Evolutionary conservation across 2,329 filamentous ascomycete genomes (phyloP).

Genomic region (Triangularia verruculosa): DNA sequence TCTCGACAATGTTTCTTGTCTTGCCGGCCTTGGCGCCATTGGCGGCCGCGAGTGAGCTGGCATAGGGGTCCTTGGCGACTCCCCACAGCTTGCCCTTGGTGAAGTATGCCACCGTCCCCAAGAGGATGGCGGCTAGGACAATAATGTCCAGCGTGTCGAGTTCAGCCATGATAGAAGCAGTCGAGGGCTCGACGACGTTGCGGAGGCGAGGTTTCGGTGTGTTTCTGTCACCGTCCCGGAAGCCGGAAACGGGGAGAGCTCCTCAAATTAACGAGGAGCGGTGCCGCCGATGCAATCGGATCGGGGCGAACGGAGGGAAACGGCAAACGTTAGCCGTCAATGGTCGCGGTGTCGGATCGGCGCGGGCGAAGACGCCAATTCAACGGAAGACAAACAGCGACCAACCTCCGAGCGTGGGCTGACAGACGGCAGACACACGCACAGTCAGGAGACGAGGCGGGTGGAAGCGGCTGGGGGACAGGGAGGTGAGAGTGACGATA

Average conservation of each 20-base stretch:
- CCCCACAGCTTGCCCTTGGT: constrained; percentile 96
- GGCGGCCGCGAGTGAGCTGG: constrained; percentile 66
- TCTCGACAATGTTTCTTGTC: constrained; percentile 89
- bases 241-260: constrained; percentile 10
- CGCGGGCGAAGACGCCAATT: constrained; percentile 5
- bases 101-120: constrained; percentile 92
- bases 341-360: constrained; percentile 10
- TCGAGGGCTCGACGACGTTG: not conserved
- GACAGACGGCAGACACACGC: not conserved
- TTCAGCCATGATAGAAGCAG: constrained; percentile 73
- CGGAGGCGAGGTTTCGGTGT: not conserved
- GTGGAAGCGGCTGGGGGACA: not conserved
- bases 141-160: constrained; percentile 93
- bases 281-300: constrained; percentile 8
- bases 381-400: constrained; percentile 5
- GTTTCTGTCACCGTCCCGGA: constrained; percentile 1
- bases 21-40: constrained; percentile 73
- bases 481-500: not conserved
- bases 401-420: not conserved
- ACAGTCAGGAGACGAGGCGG: not conserved
- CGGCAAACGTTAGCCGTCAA: constrained; percentile 22
- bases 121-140: constrained; percentile 79
- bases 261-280: constrained; percentile 5
- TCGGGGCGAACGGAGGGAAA: constrained; percentile 13
- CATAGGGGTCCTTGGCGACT: constrained; percentile 83